Evolutionary conservation across 2,329 filamentous ascomycete species (phyloP).

Genomic region (Pseudopyrenochaeta lycopersici): DNA sequence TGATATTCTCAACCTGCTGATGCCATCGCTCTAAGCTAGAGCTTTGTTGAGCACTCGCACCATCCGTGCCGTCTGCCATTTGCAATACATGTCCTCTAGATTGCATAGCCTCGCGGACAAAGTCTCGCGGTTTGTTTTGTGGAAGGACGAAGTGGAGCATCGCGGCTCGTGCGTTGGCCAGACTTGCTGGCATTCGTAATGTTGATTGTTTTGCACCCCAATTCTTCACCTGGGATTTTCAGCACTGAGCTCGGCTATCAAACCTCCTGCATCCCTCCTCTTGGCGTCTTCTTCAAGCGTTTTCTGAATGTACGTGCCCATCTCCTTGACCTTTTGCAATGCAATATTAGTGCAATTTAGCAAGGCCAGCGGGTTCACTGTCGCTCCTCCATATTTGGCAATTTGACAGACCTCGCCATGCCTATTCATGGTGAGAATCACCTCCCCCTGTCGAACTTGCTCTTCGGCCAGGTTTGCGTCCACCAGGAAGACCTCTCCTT

Average conservation of each 20-base stretch:
- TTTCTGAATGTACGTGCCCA: slow-evolving; percentile 76
- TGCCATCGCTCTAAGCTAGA: not conserved
- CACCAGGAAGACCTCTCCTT: slow-evolving; percentile 74
- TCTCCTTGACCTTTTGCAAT: slow-evolving; percentile 79
- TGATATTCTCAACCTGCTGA: not conserved
- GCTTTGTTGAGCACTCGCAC: slow-evolving; percentile 2
- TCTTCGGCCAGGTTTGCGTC: slow-evolving; percentile 80
- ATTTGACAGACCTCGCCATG: slow-evolving; percentile 92
- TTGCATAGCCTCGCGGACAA: slow-evolving; percentile 24
- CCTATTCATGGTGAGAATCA: slow-evolving; percentile 85
- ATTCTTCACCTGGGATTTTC: slow-evolving; percentile 79
- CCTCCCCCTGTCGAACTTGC: slow-evolving; percentile 75
- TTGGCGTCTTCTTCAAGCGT: slow-evolving; percentile 81
- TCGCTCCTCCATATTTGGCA: slow-evolving; percentile 85
- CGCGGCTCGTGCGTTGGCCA: slow-evolving; percentile 14
- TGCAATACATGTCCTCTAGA: slow-evolving; percentile 3
- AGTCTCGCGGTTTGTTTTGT: slow-evolving; percentile 18
- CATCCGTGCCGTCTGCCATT: slow-evolving; percentile 1
- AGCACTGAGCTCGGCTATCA: slow-evolving; percentile 80
- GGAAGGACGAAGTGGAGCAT: slow-evolving; percentile 10
- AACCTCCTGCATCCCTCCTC: slow-evolving; percentile 78
- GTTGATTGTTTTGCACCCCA: slow-evolving; percentile 8
- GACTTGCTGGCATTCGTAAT: slow-evolving; percentile 24
- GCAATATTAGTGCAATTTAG: slow-evolving; percentile 80
- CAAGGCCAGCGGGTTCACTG: slow-evolving; percentile 80